These are phyloP conservation scores for Chalciporus sphaerocephalus DNA, from an alignment of 768 basidiomycete genomes.

Conservation along the genomic window DNA sequence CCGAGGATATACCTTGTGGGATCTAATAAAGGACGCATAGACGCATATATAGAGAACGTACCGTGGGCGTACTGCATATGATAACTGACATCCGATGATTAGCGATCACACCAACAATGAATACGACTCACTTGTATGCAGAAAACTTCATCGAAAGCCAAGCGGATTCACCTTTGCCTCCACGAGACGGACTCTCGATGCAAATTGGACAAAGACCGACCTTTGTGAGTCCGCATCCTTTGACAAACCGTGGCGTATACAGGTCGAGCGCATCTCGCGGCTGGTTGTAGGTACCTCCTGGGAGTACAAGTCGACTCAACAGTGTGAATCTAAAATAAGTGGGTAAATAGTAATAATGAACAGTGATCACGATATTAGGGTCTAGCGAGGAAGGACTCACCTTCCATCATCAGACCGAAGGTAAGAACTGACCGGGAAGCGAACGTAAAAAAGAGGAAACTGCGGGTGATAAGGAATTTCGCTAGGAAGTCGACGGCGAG, in stretches of 20 bases:
- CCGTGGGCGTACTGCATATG: constrained; percentile 82
- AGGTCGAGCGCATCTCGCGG: constrained; percentile 61
- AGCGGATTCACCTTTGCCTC: constrained; percentile 57
- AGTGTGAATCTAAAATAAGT: constrained; percentile 16
- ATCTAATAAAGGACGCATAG: constrained; percentile 1
- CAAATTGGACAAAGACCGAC: constrained; percentile 79
- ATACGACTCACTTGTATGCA: constrained; percentile 62
- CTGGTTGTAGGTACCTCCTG: constrained; percentile 51
- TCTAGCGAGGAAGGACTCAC: constrained; percentile 31
- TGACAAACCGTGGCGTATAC: constrained; percentile 76
- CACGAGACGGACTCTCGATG: constrained; percentile 52
- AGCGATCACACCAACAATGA: constrained; percentile 2
- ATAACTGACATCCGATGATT: constrained; percentile 45
- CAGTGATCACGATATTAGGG: background rate
- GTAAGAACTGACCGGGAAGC: constrained; percentile 63
- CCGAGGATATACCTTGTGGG: constrained; percentile 61
- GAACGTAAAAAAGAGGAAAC: constrained; percentile 64
- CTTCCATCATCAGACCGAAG: constrained; percentile 36
- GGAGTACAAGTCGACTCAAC: constrained; percentile 18
- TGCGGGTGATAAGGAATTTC: constrained; percentile 41
- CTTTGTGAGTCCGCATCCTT: constrained; percentile 63
- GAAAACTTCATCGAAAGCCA: constrained; percentile 81
- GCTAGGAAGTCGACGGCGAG: constrained; percentile 49
- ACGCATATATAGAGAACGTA: constrained; percentile 26
- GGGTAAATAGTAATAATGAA: constrained; percentile 1